phyloP scores from a whole-genome alignment of 768 basidiomycete genomes.

The Xanthoconium purpureum region DNA sequence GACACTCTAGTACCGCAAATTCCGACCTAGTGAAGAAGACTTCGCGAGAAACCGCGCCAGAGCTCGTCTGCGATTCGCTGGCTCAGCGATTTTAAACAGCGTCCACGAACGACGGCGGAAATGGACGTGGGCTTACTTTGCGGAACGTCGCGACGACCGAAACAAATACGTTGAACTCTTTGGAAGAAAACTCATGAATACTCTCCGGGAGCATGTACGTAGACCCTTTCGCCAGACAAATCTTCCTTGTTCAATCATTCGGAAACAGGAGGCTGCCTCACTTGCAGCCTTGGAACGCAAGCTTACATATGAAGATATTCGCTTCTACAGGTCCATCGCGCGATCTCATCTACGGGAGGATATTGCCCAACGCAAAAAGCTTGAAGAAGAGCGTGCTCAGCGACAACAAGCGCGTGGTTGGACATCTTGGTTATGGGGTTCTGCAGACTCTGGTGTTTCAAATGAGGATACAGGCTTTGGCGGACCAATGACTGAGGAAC shows the following conservation, averaged over 20 bases:
- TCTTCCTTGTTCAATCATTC: not conserved
- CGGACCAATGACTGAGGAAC: slow-evolving; percentile 81
- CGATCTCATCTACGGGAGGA: slow-evolving; percentile 87
- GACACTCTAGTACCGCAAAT: slow-evolving; percentile 65
- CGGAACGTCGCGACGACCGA: slow-evolving; percentile 83
- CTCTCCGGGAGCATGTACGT: slow-evolving; percentile 55
- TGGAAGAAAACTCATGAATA: slow-evolving; percentile 63
- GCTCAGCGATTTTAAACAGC: slow-evolving; percentile 72
- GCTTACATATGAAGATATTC: slow-evolving; percentile 89
- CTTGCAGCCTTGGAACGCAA: slow-evolving; percentile 74
- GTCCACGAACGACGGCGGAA: slow-evolving; percentile 77
- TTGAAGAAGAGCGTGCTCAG: slow-evolving; percentile 65
- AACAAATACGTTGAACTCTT: slow-evolving; percentile 82
- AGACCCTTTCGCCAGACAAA: not conserved
- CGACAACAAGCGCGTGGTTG: slow-evolving; percentile 54
- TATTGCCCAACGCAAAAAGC: slow-evolving; percentile 58
- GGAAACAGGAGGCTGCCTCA: slow-evolving; percentile 45
- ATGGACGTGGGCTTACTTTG: slow-evolving; percentile 94
- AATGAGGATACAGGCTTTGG: slow-evolving; percentile 57
- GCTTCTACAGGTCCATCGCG: slow-evolving; percentile 95
- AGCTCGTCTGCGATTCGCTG: slow-evolving; percentile 76
- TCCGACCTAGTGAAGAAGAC: slow-evolving; percentile 63
- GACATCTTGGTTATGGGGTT: slow-evolving; percentile 83
- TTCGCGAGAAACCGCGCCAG: slow-evolving; percentile 56
- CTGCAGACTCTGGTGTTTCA: slow-evolving; percentile 37